These are phyloP conservation scores for Lentinus brumalis DNA, from an alignment of 768 basidiomycete species.

Conservation along the genomic window DNA sequence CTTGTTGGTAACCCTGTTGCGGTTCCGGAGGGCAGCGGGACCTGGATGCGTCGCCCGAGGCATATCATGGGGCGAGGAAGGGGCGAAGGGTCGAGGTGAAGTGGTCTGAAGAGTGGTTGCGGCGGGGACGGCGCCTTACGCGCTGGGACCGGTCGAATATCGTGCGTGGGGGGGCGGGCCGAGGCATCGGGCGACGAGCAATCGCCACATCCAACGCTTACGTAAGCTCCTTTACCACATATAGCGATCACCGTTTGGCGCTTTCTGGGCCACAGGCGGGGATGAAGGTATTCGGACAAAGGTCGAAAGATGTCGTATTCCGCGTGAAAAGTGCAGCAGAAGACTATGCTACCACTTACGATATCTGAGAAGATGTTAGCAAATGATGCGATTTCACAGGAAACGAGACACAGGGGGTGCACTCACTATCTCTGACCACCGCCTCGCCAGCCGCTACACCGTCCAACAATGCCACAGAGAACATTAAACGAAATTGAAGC, in stretches of 20 bases:
- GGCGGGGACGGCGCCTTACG: conserved; percentile 33
- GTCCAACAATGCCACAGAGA: too few relatives aligned
- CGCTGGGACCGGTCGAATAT: conserved; percentile 30
- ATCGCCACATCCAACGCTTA: conserved; percentile 11
- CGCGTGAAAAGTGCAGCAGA: not conserved
- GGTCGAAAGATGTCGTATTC: not conserved
- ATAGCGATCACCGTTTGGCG: not conserved
- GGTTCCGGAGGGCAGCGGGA: conserved; percentile 79
- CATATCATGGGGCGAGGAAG: conserved; percentile 75
- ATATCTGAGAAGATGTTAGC: not conserved
- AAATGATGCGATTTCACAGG: too few relatives aligned
- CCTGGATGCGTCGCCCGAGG: conserved; percentile 79
- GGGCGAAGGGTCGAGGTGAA: conserved; percentile 28
- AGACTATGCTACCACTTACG: not conserved
- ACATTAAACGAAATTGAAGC: too few relatives aligned
- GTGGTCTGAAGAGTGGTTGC: conserved; percentile 27
- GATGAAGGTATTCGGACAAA: not conserved
- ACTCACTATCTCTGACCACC: too few relatives aligned
- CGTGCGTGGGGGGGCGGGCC: conserved; percentile 19
- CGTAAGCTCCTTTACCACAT: conserved; percentile 4
- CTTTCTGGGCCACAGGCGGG: not conserved
- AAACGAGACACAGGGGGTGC: too few relatives aligned
- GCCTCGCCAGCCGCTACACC: too few relatives aligned
- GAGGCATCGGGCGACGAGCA: conserved; percentile 15
- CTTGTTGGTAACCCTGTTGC: conserved; percentile 92